Conservation (phyloP, 2,329 filamentous ascomycete species). For the Fusarium palustre region DNA sequence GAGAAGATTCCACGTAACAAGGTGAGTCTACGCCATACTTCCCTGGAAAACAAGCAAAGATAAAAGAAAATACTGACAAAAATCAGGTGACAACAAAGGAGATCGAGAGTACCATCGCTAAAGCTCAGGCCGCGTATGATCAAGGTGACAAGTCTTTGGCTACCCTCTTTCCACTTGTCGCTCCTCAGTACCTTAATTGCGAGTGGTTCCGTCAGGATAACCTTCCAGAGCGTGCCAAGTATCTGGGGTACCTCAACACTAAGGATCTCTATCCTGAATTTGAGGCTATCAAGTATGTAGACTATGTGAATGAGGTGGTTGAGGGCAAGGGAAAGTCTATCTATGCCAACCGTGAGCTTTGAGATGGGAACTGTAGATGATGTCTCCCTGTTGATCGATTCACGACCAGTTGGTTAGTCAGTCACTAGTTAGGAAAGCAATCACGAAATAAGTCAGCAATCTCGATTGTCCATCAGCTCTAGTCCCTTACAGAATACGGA, state of each 20-base stretch:
- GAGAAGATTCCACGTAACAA: slow-evolving; percentile 56
- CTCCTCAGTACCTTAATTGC: slow-evolving; percentile 28
- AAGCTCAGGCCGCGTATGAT: slow-evolving; percentile 8
- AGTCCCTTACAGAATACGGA: neutral
- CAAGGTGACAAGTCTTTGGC: slow-evolving; percentile 8
- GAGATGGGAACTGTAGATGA: neutral
- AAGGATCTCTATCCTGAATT: slow-evolving; percentile 38
- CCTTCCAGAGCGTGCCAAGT: slow-evolving; percentile 24
- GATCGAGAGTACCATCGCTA: slow-evolving; percentile 9
- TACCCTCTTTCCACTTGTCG: slow-evolving; percentile 4
- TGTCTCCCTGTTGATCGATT: neutral
- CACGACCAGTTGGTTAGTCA: neutral
- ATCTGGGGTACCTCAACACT: slow-evolving; percentile 26
- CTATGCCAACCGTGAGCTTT: slow-evolving; percentile 9
- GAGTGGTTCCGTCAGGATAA: slow-evolving; percentile 38
- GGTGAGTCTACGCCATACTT: slow-evolving; percentile 2
- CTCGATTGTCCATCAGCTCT: neutral
- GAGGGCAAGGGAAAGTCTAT: slow-evolving; percentile 17
- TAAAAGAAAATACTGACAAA: neutral
- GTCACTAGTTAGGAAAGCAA: neutral
- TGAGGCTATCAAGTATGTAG: slow-evolving; percentile 20
- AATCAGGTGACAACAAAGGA: slow-evolving; percentile 21
- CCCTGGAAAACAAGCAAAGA: rapidly evolving
- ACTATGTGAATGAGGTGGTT: slow-evolving; percentile 30
- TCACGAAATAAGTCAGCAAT: neutral